phyloP scores from a whole-genome alignment of 169 alveolate genomes.

The Plasmodium knowlesi region DNA sequence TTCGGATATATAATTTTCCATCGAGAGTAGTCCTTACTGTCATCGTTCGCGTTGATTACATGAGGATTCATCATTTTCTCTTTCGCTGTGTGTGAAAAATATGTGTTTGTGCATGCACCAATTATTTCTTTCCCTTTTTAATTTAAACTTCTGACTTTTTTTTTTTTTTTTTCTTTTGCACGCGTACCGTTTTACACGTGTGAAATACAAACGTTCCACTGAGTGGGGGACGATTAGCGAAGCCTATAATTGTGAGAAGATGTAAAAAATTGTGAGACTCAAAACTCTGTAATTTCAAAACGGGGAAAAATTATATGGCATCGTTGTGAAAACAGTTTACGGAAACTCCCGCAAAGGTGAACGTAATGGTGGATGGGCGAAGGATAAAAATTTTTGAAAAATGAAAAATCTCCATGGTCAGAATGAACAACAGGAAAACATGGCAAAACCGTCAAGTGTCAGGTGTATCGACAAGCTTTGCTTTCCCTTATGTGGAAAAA shows the following conservation, averaged over 20 bases:
- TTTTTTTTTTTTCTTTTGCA: not conserved
- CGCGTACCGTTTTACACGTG: not conserved
- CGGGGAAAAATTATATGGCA: not conserved
- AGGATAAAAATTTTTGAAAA: not conserved
- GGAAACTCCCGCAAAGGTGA: not conserved
- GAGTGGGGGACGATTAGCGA: not conserved
- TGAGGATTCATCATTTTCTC: slow-evolving; percentile 6
- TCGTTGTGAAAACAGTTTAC: not conserved
- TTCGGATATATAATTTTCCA: slow-evolving; percentile 83
- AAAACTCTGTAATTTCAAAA: not conserved
- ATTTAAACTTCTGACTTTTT: not conserved
- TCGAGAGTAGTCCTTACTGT: slow-evolving; percentile 23
- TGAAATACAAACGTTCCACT: not conserved
- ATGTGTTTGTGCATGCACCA: not conserved
- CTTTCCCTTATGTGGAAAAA: not conserved
- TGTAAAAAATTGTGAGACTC: not conserved
- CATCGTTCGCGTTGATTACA: slow-evolving; percentile 1
- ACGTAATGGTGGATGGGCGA: not conserved
- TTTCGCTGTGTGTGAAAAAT: not conserved
- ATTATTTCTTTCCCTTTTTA: not conserved
- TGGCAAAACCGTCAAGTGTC: not conserved
- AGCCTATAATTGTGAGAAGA: not conserved
- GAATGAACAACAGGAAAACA: not conserved
- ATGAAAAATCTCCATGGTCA: not conserved
- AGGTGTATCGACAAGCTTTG: not conserved